phyloP scores from a whole-genome alignment of 371 early-diverging fungal genomes.

The Rhizopus stolonifer region DNA sequence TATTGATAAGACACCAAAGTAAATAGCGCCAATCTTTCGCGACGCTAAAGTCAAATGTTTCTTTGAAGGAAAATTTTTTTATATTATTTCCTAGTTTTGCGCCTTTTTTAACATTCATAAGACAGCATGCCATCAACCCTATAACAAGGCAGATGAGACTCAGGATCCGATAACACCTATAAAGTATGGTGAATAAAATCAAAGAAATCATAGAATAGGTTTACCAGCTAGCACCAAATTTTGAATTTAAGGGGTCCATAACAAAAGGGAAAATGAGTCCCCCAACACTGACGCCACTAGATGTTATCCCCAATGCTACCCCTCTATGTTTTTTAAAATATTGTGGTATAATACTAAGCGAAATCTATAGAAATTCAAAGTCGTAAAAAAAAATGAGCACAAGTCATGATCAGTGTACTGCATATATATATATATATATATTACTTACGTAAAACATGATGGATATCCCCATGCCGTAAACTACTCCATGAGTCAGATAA shows the following conservation, averaged over 20 bases:
- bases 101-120: conserved; percentile 12
- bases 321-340: conserved; percentile 70
- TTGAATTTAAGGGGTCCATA: conserved; percentile 53
- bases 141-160: conserved; percentile 16
- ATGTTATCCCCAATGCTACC: conserved; percentile 71
- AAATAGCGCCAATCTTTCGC: conserved; percentile 44
- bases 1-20: conserved; percentile 31
- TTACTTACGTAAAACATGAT: conserved; percentile 31
- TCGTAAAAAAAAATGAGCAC: too few species aligned
- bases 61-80: background rate
- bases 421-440: background rate
- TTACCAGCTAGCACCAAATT: conserved; percentile 57
- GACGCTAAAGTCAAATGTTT: conserved; percentile 46
- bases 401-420: too few species aligned
- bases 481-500: conserved; percentile 31
- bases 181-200: background rate
- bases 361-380: too few species aligned
- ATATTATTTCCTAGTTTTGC: background rate
- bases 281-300: conserved; percentile 76
- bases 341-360: conserved; percentile 41
- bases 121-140: conserved; percentile 13
- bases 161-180: conserved; percentile 25
- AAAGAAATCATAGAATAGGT: background rate
- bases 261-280: conserved; percentile 69
- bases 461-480: conserved; percentile 50